These are phyloP conservation scores for Dothideomycetidae sp. DNA, from an alignment of 2,329 filamentous ascomycete species.

Conservation along the genomic window DNA sequence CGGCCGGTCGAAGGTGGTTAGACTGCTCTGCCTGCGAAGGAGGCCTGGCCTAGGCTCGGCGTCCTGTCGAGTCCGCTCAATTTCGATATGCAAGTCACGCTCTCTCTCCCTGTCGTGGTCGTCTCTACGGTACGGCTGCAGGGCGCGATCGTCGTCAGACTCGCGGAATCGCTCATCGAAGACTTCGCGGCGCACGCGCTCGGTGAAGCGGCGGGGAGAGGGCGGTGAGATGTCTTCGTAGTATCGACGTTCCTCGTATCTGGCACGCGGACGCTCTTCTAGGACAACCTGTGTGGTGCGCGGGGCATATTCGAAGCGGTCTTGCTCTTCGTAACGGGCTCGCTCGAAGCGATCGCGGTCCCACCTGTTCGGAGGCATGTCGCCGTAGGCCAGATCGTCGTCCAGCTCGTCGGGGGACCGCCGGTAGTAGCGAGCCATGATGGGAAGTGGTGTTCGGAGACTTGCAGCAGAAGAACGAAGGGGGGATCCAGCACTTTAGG, in stretches of 20 bases:
- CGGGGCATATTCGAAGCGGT: slow-evolving; percentile 34
- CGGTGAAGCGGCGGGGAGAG: slow-evolving; percentile 21
- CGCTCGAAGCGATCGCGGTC: slow-evolving; percentile 38
- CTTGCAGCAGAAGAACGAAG: too few relatives aligned
- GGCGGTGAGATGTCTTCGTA: slow-evolving; percentile 25
- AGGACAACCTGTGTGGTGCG: slow-evolving; percentile 26
- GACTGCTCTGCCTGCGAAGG: slow-evolving; percentile 68
- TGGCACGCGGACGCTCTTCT: slow-evolving; percentile 26
- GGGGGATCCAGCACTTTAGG: too few relatives aligned
- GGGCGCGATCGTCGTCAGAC: slow-evolving; percentile 36
- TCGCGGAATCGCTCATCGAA: slow-evolving; percentile 34
- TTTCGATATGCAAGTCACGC: slow-evolving; percentile 32
- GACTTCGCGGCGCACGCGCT: slow-evolving; percentile 23
- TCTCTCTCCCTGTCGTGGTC: slow-evolving; percentile 39
- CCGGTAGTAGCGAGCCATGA: slow-evolving; percentile 8
- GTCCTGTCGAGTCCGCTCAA: slow-evolving; percentile 30
- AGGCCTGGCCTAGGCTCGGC: slow-evolving; percentile 49
- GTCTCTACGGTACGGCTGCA: slow-evolving; percentile 45
- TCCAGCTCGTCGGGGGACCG: slow-evolving; percentile 8
- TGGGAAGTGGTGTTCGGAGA: too few relatives aligned
- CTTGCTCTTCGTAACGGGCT: slow-evolving; percentile 29
- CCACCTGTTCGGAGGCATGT: slow-evolving; percentile 33
- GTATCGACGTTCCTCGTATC: slow-evolving; percentile 40
- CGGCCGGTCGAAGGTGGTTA: slow-evolving; percentile 78
- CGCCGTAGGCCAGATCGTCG: slow-evolving; percentile 30